Base-by-base conservation (phyloP, 176 grass and related monocot genomes). In the Elaeis guineensis region DNA sequence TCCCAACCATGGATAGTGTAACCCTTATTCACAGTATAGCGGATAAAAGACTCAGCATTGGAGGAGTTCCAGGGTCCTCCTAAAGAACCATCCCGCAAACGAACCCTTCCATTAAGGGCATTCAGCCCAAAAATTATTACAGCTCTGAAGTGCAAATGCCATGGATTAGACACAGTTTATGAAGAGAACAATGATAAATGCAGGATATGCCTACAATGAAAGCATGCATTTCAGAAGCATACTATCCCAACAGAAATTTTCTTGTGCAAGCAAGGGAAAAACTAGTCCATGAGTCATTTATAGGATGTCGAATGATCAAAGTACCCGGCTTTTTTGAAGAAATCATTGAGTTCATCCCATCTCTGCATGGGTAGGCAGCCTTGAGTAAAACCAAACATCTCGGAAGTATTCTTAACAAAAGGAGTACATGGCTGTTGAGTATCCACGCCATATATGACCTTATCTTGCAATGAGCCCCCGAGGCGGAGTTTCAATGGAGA, bases 281-380 rank as follows among this genome's bases (percentile, higher is more conserved):
- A 11, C 35, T 44, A 44, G 11, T 44, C 11, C 35, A 44, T 44
- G 35, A 44, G 35, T n/a, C 4, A 18, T 39, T 54, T 64, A 17
- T 51, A 35, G 70, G 11, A 55, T 20, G n/a, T 2, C 50, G 32
- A 25, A 19, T 32, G 2, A 7, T 16, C 5, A 68, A 69, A 35
- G 14, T 97, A 92, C 93, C 87, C 79, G 16, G 93, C 52, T 57
- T 81, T 86, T 28, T 71, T 44, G 73, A 98, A 92, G 79, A 98
- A 92, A 2, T 50, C 65, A 50, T 89, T 98, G 44, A 98, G 93
- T 57, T 86, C 87, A 21, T 98, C 93, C 88, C 93, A 98, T 89
- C 93, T 92, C 35, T 66, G 21, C 87, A 92, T 58, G 2, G 84
- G 82, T 39, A 98, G 72, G 76, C 93, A 98, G 14, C 93, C 93